phyloP scores from a whole-genome alignment of 805 yeast species.

The Saccharomycopsis fermentans region DNA sequence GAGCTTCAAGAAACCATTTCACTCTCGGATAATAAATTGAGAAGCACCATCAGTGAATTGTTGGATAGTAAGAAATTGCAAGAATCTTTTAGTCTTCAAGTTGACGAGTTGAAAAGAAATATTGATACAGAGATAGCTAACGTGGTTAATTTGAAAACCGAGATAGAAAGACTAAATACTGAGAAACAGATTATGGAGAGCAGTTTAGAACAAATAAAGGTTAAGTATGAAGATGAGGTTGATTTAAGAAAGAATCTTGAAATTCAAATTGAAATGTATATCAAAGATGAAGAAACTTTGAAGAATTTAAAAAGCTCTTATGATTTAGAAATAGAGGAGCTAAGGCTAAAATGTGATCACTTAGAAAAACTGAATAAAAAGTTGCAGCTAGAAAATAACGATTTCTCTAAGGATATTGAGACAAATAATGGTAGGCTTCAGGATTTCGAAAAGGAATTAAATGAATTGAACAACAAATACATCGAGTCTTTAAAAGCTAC shows the following conservation, averaged over 20 bases:
- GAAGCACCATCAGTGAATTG: constrained; percentile 8
- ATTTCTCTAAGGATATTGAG: constrained; percentile 4
- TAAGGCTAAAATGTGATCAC: constrained; percentile 20
- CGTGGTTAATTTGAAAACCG: constrained; percentile 12
- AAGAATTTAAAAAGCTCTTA: constrained; percentile 14
- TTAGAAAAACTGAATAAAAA: constrained; percentile 19
- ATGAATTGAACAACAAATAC: constrained; percentile 7
- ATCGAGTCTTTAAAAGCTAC: constrained; percentile 12
- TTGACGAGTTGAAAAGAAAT: constrained; percentile 7
- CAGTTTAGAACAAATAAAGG: constrained; percentile 3
- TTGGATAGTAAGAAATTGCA: not conserved
- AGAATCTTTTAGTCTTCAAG: not conserved
- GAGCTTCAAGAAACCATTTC: constrained; percentile 5
- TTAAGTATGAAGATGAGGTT: constrained; percentile 6
- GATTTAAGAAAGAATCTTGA: constrained; percentile 3
- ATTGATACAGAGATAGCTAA: constrained; percentile 11
- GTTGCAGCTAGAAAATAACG: constrained; percentile 16
- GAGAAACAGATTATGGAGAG: constrained; percentile 2
- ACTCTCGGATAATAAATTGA: constrained; percentile 9
- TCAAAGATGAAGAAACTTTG: constrained; percentile 21
- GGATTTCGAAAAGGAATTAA: constrained; percentile 10
- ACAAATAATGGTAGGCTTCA: constrained; percentile 3
- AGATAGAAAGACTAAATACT: constrained; percentile 5
- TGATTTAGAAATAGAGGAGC: constrained; percentile 19
- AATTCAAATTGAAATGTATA: constrained; percentile 14